A percentile compares a stretch with the other conserved stretches of the same genome.
Evolutionary conservation across 2,329 filamentous ascomycete genomes (phyloP).

Genomic region (Microdochium nivale): DNA sequence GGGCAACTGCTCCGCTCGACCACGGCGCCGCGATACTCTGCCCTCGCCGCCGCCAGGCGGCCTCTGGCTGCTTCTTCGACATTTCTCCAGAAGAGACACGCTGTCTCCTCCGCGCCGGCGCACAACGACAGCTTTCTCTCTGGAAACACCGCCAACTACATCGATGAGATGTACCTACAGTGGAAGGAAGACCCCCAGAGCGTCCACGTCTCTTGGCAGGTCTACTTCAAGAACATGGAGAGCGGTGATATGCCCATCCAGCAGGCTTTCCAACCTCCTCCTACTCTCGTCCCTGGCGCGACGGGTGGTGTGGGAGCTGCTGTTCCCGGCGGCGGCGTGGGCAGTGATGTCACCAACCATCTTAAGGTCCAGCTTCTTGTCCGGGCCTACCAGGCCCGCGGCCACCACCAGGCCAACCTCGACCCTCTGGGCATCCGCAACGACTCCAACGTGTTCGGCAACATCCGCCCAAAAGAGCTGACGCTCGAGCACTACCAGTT

Average conservation of each 20-base stretch:
- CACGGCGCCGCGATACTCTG: conserved; percentile 30
- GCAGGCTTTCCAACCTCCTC: conserved; percentile 92
- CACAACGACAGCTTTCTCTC: conserved; percentile 94
- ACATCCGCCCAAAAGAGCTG: conserved; percentile 84
- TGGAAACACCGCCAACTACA: conserved; percentile 96
- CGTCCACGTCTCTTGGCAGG: conserved; percentile 97
- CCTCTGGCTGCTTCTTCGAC: conserved; percentile 37
- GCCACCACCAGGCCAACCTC: conserved; percentile 96
- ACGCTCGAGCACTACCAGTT: conserved; percentile 92
- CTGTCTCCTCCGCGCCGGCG: conserved; percentile 52
- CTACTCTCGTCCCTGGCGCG: conserved; percentile 78
- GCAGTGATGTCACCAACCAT: conserved; percentile 86
- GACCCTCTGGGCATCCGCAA: conserved; percentile 92
- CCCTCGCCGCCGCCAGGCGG: conserved; percentile 37
- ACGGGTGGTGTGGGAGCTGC: conserved; percentile 71
- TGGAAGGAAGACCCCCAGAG: conserved; percentile 92
- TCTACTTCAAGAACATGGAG: conserved; percentile 99
- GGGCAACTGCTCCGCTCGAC: conserved; percentile 52
- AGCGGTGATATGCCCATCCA: conserved; percentile 95
- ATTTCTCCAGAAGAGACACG: conserved; percentile 37
- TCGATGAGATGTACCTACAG: conserved; percentile 98
- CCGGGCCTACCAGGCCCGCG: conserved; percentile 93
- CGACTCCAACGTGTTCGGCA: conserved; percentile 74
- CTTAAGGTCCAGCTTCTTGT: conserved; percentile 96
- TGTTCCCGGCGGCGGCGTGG: conserved; percentile 57